These are phyloP conservation scores for Hymenotorrendiella dingleyae DNA, from an alignment of 2,329 filamentous ascomycete species.

Conservation along the genomic window DNA sequence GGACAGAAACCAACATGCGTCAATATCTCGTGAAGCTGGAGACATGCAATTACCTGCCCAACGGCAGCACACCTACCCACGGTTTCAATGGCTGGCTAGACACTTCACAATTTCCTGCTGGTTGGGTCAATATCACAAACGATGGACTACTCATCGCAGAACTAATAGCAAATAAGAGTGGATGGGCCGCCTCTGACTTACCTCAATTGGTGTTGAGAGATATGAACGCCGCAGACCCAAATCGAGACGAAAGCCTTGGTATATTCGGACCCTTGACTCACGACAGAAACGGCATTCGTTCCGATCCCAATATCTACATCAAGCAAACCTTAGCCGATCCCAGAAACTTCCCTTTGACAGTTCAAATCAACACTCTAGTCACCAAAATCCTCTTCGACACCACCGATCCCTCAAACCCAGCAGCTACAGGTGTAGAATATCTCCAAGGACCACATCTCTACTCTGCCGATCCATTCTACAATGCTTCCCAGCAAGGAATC, in stretches of 20 bases:
- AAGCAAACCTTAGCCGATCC: conserved; percentile 7
- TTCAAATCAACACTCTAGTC: conserved; percentile 24
- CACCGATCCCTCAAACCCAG: conserved; percentile 21
- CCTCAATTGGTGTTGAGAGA: conserved; percentile 30
- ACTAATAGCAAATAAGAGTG: background rate
- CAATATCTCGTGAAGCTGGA: conserved; percentile 37
- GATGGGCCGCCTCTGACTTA: background rate
- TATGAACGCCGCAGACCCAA: conserved; percentile 1
- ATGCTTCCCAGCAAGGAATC: conserved; percentile 16
- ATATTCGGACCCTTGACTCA: conserved; percentile 1
- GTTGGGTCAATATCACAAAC: background rate
- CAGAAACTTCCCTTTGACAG: conserved; percentile 6
- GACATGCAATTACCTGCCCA: conserved; percentile 36
- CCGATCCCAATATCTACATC: background rate
- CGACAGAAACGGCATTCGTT: background rate
- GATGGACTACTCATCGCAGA: background rate
- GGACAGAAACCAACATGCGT: conserved; percentile 35
- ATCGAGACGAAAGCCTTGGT: background rate
- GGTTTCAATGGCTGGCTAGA: conserved; percentile 32
- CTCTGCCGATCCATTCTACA: conserved; percentile 36
- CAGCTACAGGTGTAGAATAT: conserved; percentile 37
- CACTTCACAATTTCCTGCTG: background rate
- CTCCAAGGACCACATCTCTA: conserved; percentile 37
- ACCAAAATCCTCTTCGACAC: conserved; percentile 34
- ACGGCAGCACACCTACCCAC: conserved; percentile 33